phyloP scores from a whole-genome alignment of 306 rosid species.

The Quercus mongolica region DNA sequence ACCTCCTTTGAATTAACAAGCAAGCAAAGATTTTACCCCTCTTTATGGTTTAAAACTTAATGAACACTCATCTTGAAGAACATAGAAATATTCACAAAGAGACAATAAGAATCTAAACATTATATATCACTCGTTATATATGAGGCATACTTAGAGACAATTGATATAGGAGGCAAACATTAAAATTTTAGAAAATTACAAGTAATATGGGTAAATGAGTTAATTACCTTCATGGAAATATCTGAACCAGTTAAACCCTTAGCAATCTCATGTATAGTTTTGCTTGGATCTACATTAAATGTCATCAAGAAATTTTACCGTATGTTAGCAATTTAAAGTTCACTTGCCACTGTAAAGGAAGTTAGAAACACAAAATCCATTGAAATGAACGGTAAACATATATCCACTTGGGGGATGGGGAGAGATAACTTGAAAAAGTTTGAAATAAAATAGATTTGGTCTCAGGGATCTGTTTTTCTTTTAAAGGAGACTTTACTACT shows the following conservation, averaged over 20 bases:
- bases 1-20: no score
- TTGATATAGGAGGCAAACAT: neutral
- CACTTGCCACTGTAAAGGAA: neutral
- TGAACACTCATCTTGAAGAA: neutral
- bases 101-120: neutral
- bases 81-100: neutral
- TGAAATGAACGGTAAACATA: neutral
- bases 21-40: no score
- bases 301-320: conserved; percentile 3
- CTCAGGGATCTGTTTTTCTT: neutral
- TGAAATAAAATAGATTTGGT: neutral
- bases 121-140: no score
- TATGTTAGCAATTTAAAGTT: conserved; percentile 23
- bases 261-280: conserved; percentile 67
- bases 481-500: neutral
- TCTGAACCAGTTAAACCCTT: conserved; percentile 49
- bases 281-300: conserved; percentile 53
- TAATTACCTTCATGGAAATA: conserved; percentile 62
- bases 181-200: neutral
- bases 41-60: no score
- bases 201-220: conserved; percentile 7
- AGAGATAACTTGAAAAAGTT: neutral
- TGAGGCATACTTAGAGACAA: no score
- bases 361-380: neutral
- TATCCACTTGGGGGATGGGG: neutral